Conservation (phyloP, 768 basidiomycete genomes). For the Phlegmacium glaucopus region DNA sequence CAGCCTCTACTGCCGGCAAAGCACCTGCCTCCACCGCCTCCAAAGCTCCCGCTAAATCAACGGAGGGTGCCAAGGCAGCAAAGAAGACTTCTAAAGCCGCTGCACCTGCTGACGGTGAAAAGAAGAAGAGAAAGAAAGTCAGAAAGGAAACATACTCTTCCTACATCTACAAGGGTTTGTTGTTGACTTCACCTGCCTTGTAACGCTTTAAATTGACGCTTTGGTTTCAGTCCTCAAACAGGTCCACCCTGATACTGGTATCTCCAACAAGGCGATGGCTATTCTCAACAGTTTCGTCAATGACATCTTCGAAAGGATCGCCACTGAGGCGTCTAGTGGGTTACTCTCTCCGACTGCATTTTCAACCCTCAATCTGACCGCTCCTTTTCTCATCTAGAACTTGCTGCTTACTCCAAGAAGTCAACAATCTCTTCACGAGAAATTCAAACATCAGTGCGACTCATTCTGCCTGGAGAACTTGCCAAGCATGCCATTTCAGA, state of each 20-base stretch:
- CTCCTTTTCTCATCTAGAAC: constrained; percentile 48
- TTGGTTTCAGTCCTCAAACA: constrained; percentile 76
- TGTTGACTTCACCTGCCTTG: neutral
- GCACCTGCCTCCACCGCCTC: constrained; percentile 69
- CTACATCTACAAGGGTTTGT: constrained; percentile 86
- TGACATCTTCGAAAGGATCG: constrained; percentile 93
- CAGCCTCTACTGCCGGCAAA: constrained; percentile 83
- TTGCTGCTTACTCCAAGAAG: constrained; percentile 97
- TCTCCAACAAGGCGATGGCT: constrained; percentile 98
- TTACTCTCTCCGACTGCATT: neutral
- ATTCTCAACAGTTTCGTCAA: constrained; percentile 96
- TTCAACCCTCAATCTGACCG: constrained; percentile 1
- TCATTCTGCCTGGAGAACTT: constrained; percentile 95
- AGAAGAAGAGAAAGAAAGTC: constrained; percentile 85
- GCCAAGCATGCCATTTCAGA: constrained; percentile 94
- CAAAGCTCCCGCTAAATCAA: constrained; percentile 70
- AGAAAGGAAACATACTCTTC: constrained; percentile 93
- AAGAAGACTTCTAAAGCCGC: constrained; percentile 77
- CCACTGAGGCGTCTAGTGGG: constrained; percentile 86
- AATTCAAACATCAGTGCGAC: constrained; percentile 95
- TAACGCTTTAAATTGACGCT: neutral
- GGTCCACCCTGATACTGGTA: constrained; percentile 98
- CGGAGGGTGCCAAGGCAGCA: constrained; percentile 64
- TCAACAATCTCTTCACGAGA: constrained; percentile 98
- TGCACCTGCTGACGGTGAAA: constrained; percentile 63